These are phyloP conservation scores for Fusarium falciforme DNA, from an alignment of 2,329 filamentous ascomycete genomes.

Conservation along the genomic window DNA sequence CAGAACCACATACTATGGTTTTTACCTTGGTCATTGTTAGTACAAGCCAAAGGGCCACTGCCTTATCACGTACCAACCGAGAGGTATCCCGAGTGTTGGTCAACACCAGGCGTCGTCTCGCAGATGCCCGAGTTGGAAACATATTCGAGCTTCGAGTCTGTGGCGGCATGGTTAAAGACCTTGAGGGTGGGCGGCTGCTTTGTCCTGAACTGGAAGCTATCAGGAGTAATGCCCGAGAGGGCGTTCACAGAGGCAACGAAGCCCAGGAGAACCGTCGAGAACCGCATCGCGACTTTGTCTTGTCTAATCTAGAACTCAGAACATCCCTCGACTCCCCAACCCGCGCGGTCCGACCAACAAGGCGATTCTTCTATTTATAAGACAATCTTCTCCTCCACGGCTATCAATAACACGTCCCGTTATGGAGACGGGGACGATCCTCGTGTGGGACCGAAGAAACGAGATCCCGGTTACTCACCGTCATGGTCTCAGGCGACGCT, in stretches of 20 bases:
- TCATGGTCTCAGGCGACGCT: slow-evolving; percentile 18
- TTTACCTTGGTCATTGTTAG: slow-evolving; percentile 42
- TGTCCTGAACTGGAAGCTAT: slow-evolving; percentile 33
- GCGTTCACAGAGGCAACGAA: slow-evolving; percentile 27
- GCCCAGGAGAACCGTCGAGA: slow-evolving; percentile 34
- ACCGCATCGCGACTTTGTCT: slow-evolving; percentile 27
- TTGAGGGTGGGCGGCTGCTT: slow-evolving; percentile 19
- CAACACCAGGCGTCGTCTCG: slow-evolving; percentile 69
- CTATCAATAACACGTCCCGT: background rate
- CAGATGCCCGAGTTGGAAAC: slow-evolving; percentile 57
- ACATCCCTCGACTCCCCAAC: background rate
- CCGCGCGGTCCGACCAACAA: background rate
- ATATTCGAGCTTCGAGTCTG: slow-evolving; percentile 38
- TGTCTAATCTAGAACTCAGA: background rate
- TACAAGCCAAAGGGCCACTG: background rate
- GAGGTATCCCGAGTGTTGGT: slow-evolving; percentile 74
- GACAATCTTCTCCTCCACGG: background rate
- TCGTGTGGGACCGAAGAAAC: slow-evolving; percentile 24
- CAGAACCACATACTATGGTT: slow-evolving; percentile 55
- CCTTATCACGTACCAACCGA: slow-evolving; percentile 57
- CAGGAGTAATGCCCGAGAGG: slow-evolving; percentile 28
- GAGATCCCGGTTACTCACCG: slow-evolving; percentile 27
- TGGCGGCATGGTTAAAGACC: slow-evolving; percentile 35
- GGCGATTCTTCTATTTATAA: slow-evolving; percentile 19
- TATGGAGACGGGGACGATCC: background rate